Evolutionary conservation across 176 grass and related monocot species (phyloP).

Genomic region (Eremochloa ophiuroides): DNA sequence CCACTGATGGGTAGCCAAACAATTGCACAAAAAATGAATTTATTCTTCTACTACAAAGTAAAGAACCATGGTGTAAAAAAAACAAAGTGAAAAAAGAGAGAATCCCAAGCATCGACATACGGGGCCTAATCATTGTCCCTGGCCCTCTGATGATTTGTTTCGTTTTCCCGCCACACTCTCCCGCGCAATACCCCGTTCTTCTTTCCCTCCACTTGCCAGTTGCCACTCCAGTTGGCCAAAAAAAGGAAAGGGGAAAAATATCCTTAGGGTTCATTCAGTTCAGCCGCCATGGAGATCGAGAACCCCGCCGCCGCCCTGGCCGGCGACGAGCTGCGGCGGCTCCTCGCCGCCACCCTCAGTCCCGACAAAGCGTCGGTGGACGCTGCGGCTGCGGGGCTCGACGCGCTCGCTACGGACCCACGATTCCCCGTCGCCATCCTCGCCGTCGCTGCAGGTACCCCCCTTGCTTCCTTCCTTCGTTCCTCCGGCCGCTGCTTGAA

Average conservation of each 20-base stretch:
- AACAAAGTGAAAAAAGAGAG: too few relatives aligned
- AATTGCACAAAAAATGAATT: too few relatives aligned
- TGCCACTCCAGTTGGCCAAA: background rate
- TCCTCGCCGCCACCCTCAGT: conserved; percentile 72
- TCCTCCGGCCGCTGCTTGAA: background rate
- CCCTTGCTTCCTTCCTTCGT: background rate
- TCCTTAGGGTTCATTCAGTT: conserved; percentile 55
- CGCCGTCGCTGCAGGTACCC: conserved; percentile 61
- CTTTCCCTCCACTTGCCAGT: background rate
- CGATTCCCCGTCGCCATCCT: conserved; percentile 70
- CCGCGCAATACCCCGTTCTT: background rate
- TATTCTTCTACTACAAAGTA: too few relatives aligned
- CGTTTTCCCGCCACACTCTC: conserved; percentile 22
- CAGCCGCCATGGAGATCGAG: conserved; percentile 37
- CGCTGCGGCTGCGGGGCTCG: conserved; percentile 46
- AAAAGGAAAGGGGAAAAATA: background rate
- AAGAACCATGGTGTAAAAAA: too few relatives aligned
- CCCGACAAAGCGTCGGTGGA: conserved; percentile 53
- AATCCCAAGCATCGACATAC: too few relatives aligned
- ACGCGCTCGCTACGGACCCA: conserved; percentile 34
- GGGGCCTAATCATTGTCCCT: too few relatives aligned
- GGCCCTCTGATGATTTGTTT: too few relatives aligned
- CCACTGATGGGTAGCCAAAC: too few relatives aligned
- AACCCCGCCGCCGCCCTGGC: conserved; percentile 4
- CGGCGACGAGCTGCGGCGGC: conserved; percentile 28